Percentiles rank a stretch among this genome's conserved stretches.
These are phyloP conservation scores for Penicillium sp. DNA, from an alignment of 2,329 filamentous ascomycete genomes.

Conservation along the genomic window DNA sequence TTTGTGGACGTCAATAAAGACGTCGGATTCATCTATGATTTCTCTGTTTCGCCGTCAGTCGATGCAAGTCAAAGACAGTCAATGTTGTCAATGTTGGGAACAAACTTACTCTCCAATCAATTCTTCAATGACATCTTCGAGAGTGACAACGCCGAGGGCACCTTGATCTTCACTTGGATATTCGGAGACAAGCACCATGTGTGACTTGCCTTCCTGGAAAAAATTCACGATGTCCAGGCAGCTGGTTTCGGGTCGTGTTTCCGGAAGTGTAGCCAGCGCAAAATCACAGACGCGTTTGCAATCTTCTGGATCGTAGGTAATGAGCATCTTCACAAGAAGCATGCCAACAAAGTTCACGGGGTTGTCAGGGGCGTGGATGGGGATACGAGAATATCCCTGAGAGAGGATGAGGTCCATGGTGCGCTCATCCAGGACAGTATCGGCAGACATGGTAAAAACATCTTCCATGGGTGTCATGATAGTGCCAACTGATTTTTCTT, in stretches of 20 bases:
- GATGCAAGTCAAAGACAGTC: neutral
- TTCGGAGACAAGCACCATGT: conserved; percentile 96
- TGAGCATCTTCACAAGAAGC: conserved; percentile 96
- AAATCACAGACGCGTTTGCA: conserved; percentile 83
- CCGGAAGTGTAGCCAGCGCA: conserved; percentile 85
- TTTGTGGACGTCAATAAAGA: conserved; percentile 97
- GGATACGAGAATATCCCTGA: conserved; percentile 92
- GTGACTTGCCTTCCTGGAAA: conserved; percentile 98
- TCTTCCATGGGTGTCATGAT: conserved; percentile 99
- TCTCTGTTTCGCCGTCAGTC: conserved; percentile 57
- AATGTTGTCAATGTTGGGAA: too few species aligned
- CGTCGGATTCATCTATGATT: conserved; percentile 98
- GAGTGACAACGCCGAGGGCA: conserved; percentile 85
- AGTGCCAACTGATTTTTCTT: conserved; percentile 88
- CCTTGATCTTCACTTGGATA: conserved; percentile 86
- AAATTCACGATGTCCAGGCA: conserved; percentile 99
- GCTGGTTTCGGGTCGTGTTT: conserved; percentile 91
- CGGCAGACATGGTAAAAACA: conserved; percentile 94
- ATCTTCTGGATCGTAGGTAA: conserved; percentile 97
- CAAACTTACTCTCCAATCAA: conserved; percentile 94
- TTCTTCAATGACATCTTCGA: conserved; percentile 98
- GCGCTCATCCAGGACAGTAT: conserved; percentile 85
- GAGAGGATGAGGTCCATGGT: conserved; percentile 94
- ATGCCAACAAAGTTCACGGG: conserved; percentile 90
- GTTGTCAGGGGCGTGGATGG: conserved; percentile 84